Percentiles rank a stretch among this genome's conserved stretches.
Evolutionary conservation across 1,139 yeast species (phyloP).

Genomic region (Suhomyces wounanorum): DNA sequence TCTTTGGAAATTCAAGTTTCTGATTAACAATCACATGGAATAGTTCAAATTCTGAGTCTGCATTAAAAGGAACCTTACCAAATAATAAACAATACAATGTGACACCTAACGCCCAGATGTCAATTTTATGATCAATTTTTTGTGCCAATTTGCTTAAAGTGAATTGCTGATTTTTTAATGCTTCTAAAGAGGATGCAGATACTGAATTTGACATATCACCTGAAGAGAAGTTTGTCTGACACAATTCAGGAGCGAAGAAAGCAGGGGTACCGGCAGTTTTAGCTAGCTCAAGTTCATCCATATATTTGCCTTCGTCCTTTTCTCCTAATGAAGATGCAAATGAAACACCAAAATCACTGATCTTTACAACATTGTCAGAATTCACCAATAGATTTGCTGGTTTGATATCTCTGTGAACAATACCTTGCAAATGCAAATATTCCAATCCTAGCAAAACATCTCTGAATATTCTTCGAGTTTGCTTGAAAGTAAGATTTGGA

Average conservation of each 20-base stretch:
- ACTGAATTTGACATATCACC: constrained; percentile 11
- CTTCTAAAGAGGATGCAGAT: constrained; percentile 29
- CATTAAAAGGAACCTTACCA: constrained; percentile 89
- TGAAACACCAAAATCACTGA: constrained; percentile 96
- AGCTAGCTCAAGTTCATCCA: constrained; percentile 78
- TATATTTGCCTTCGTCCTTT: constrained; percentile 43
- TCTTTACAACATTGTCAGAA: constrained; percentile 75
- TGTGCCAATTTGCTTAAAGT: constrained; percentile 31
- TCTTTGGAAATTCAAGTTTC: constrained; percentile 61
- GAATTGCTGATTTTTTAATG: constrained; percentile 23
- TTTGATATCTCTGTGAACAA: constrained; percentile 94
- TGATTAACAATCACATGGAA: constrained; percentile 80
- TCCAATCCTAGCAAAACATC: constrained; percentile 90
- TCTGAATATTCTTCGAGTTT: constrained; percentile 72
- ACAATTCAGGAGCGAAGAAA: constrained; percentile 76
- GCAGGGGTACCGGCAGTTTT: constrained; percentile 94
- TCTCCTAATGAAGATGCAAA: constrained; percentile 69
- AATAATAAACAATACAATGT: constrained; percentile 86
- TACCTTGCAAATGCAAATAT: constrained; percentile 89
- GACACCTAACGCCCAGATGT: constrained; percentile 96
- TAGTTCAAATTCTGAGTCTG: constrained; percentile 82
- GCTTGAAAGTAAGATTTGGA: constrained; percentile 66
- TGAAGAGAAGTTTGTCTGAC: constrained; percentile 48
- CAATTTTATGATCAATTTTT: constrained; percentile 73
- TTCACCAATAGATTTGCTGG: constrained; percentile 89